Conservation (phyloP, 805 yeast species). For the Pichia phayaonensis region DNA sequence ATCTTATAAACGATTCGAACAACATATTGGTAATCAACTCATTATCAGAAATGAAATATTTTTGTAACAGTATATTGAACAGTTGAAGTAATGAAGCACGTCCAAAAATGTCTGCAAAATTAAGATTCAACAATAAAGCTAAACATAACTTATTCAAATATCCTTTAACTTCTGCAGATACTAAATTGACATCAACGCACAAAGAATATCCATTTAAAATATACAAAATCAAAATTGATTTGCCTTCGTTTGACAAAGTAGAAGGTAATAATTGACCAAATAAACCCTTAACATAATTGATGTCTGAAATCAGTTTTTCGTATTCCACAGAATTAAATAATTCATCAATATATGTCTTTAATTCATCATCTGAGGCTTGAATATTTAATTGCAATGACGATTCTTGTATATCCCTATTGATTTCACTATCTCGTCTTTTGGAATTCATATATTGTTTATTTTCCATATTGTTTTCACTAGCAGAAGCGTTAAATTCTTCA, state of each 20-base stretch:
- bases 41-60: conserved; percentile 1
- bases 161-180: not conserved
- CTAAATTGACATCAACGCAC: not conserved
- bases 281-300: not conserved
- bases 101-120: conserved; percentile 2
- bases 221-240: conserved; percentile 1
- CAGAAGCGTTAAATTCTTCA: not conserved
- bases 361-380: not conserved
- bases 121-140: conserved; percentile 1
- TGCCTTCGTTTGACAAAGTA: not conserved
- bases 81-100: not conserved
- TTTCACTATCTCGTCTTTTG: not conserved
- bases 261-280: not conserved
- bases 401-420: not conserved
- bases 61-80: conserved; percentile 6
- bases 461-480: not conserved
- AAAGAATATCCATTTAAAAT: conserved; percentile 1
- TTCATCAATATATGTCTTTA: not conserved
- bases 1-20: not conserved
- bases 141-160: not conserved
- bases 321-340: not conserved
- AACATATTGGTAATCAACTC: conserved; percentile 1
- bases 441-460: too few relatives aligned
- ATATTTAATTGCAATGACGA: not conserved
- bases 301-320: not conserved